These are phyloP conservation scores for Syncephalastrum sp. DNA, from an alignment of 371 early-diverging fungal species.

Conservation along the genomic window DNA sequence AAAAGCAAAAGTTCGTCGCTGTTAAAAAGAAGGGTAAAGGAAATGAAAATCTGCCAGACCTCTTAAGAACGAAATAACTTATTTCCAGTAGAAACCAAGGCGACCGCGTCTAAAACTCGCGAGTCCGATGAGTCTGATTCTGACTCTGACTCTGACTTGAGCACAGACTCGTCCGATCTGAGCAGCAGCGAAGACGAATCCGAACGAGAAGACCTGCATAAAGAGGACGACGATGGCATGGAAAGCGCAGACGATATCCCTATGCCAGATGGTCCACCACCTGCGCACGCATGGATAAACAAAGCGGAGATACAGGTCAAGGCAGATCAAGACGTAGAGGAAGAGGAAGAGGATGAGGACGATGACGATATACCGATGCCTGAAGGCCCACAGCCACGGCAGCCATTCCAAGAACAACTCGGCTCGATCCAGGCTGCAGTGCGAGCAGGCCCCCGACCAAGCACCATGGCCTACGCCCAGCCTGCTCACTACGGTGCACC, in stretches of 20 bases:
- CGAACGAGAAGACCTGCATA: slow-evolving; percentile 2
- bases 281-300: background rate
- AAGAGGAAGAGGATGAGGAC: slow-evolving; percentile 33
- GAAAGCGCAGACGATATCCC: slow-evolving; percentile 13
- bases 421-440: slow-evolving; percentile 16
- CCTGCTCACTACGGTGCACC: too few relatives aligned
- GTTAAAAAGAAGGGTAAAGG: slow-evolving; percentile 36
- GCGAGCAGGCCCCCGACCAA: slow-evolving; percentile 15
- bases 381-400: slow-evolving; percentile 42
- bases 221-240: slow-evolving; percentile 12
- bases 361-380: slow-evolving; percentile 49
- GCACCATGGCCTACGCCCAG: too few relatives aligned
- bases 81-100: too few relatives aligned
- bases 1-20: slow-evolving; percentile 42
- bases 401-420: slow-evolving; percentile 34
- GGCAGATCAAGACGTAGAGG: slow-evolving; percentile 10
- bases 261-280: slow-evolving; percentile 17
- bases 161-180: slow-evolving; percentile 8
- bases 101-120: background rate
- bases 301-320: slow-evolving; percentile 2
- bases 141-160: slow-evolving; percentile 17
- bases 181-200: slow-evolving; percentile 8
- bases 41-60: too few relatives aligned
- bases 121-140: background rate
- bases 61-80: too few relatives aligned